phyloP scores from a whole-genome alignment of 1,284 basidiomycete species.

The Cryptococcus floricola region DNA sequence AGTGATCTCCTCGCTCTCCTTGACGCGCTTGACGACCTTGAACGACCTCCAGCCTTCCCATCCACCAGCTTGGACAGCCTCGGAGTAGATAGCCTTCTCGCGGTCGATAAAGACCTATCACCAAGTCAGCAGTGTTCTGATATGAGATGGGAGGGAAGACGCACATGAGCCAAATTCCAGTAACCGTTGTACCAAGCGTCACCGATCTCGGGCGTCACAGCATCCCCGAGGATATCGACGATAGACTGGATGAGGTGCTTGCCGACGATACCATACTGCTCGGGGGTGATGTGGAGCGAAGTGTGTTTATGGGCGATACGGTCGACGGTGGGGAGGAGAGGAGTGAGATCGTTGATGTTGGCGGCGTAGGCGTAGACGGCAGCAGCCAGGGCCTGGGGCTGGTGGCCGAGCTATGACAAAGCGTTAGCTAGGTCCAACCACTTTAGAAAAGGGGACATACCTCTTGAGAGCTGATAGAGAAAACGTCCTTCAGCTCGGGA shows the following conservation, averaged over 20 bases:
- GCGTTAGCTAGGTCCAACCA: not conserved
- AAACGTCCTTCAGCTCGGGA: constrained; percentile 31
- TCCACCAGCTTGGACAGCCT: constrained; percentile 17
- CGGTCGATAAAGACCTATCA: constrained; percentile 34
- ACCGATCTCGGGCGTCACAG: constrained; percentile 31
- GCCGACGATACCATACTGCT: constrained; percentile 38
- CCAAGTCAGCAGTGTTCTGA: not conserved
- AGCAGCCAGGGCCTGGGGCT: constrained; percentile 35
- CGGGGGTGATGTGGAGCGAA: constrained; percentile 31
- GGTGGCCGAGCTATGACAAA: constrained; percentile 17
- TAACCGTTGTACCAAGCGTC: constrained; percentile 37
- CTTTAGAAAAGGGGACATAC: constrained; percentile 3
- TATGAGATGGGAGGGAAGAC: not conserved
- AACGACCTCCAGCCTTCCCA: constrained; percentile 37
- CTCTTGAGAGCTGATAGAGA: constrained; percentile 29
- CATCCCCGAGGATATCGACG: constrained; percentile 34
- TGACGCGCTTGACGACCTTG: constrained; percentile 20
- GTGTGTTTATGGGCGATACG: constrained; percentile 40
- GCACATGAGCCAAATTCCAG: constrained; percentile 25
- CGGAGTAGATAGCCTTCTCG: constrained; percentile 31
- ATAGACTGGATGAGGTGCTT: constrained; percentile 34
- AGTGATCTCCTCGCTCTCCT: constrained; percentile 30
- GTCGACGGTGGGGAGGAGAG: constrained; percentile 33
- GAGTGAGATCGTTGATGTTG: constrained; percentile 38
- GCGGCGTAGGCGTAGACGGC: constrained; percentile 37